These are phyloP conservation scores for Fusarium transvaalense DNA, from an alignment of 2,329 filamentous ascomycete genomes.

Conservation along the genomic window DNA sequence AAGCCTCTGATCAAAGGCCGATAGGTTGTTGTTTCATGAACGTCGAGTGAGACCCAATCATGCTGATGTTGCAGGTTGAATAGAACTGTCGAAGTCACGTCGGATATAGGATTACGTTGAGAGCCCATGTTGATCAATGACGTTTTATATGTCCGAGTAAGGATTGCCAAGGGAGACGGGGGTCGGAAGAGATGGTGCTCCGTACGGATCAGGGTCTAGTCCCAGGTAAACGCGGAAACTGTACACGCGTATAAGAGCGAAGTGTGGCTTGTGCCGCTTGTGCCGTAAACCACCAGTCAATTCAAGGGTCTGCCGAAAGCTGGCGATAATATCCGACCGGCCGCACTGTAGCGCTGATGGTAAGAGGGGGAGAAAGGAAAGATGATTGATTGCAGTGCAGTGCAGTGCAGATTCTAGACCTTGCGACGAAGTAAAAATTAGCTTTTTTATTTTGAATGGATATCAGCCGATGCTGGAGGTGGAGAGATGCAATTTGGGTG, in stretches of 20 bases:
- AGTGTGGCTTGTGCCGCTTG: background rate
- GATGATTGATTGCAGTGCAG: slow-evolving; percentile 6
- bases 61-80: slow-evolving; percentile 82
- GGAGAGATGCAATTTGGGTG: background rate
- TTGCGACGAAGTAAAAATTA: slow-evolving; percentile 19
- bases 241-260: slow-evolving; percentile 15
- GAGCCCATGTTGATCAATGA: slow-evolving; percentile 29
- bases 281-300: background rate
- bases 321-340: background rate
- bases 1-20: slow-evolving; percentile 78
- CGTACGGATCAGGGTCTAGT: slow-evolving; percentile 6
- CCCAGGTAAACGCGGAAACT: slow-evolving; percentile 6
- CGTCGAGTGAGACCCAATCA: slow-evolving; percentile 74
- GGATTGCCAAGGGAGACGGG: slow-evolving; percentile 14
- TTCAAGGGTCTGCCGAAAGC: background rate
- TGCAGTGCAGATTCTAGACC: slow-evolving; percentile 12
- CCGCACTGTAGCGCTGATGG: background rate
- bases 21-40: slow-evolving; percentile 61
- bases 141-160: slow-evolving; percentile 9
- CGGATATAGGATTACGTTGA: slow-evolving; percentile 28
- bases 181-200: background rate
- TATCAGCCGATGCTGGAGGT: slow-evolving; percentile 3
- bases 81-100: slow-evolving; percentile 63
- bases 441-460: slow-evolving; percentile 30
- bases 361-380: background rate